Percentiles rank a stretch among this genome's conserved stretches.
phyloP scores from a whole-genome alignment of 495 filamentous ascomycete genomes.

The Schizothecium vesticola region DNA sequence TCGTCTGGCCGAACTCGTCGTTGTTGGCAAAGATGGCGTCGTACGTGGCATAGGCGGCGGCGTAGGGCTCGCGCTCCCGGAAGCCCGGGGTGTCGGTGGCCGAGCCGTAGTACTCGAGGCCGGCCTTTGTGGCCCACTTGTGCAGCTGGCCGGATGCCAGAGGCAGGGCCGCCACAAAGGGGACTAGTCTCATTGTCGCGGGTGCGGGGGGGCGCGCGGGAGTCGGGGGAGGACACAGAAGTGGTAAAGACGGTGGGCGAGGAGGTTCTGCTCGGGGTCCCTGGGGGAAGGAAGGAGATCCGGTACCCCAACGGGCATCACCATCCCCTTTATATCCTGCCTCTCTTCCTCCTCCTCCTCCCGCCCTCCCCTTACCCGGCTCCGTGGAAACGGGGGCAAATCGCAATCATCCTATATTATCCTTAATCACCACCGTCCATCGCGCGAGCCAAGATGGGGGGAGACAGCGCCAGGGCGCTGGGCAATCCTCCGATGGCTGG shows the following conservation, averaged over 20 bases:
- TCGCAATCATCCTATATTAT: conserved; percentile 12
- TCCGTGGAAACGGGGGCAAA: conserved; percentile 14
- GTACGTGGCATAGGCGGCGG: conserved; percentile 24
- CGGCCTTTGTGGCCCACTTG: conserved; percentile 34
- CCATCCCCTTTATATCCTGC: not conserved
- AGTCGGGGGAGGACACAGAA: not conserved
- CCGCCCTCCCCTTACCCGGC: conserved; percentile 9
- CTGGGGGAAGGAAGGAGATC: not conserved
- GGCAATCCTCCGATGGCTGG: not conserved
- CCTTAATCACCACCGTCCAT: not conserved
- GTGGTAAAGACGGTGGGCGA: not conserved
- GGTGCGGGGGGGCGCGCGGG: not conserved
- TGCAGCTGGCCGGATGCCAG: conserved; percentile 32
- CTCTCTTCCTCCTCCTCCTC: not conserved
- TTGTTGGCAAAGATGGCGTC: conserved; percentile 39
- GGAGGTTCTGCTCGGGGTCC: not conserved
- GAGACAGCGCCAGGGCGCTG: not conserved
- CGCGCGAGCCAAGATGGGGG: not conserved
- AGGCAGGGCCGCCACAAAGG: conserved; percentile 8
- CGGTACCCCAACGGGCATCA: not conserved
- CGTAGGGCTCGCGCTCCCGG: conserved; percentile 32
- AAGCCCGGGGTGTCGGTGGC: conserved; percentile 43
- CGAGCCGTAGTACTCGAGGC: conserved; percentile 46
- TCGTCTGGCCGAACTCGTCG: conserved; percentile 48
- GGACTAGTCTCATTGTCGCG: conserved; percentile 11